These are phyloP conservation scores for barley (Hordeum vulgare) DNA, from an alignment of 176 grass and related monocot species.

Conservation along the genomic window MorexV3_pseudomolecules_assembly NC_058523.1:367605827-367606326, in stretches of 20 bases:
- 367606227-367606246: not conserved
- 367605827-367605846: not conserved
- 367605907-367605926: constrained; percentile 87
- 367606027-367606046: constrained; percentile 51
- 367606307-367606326: not conserved
- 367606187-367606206: not conserved
- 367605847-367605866: constrained; percentile 7
- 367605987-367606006: constrained; percentile 78
- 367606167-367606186: not conserved
- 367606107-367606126: not conserved
- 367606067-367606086: not conserved
- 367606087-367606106: not conserved
- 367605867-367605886: constrained; percentile 76
- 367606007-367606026: constrained; percentile 89
- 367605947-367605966: constrained; percentile 87
- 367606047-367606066: not conserved
- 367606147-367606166: not conserved
- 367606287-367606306: not conserved
- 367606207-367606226: not conserved
- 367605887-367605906: constrained; percentile 76
- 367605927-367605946: constrained; percentile 61
- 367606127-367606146: constrained; percentile 9
- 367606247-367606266: not conserved
- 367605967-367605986: constrained; percentile 76
- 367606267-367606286: not conserved